Percentiles rank a stretch among this genome's conserved stretches.
Evolutionary conservation across 169 alveolate species (phyloP).

Genomic region (Perkinsus marinus): DNA sequence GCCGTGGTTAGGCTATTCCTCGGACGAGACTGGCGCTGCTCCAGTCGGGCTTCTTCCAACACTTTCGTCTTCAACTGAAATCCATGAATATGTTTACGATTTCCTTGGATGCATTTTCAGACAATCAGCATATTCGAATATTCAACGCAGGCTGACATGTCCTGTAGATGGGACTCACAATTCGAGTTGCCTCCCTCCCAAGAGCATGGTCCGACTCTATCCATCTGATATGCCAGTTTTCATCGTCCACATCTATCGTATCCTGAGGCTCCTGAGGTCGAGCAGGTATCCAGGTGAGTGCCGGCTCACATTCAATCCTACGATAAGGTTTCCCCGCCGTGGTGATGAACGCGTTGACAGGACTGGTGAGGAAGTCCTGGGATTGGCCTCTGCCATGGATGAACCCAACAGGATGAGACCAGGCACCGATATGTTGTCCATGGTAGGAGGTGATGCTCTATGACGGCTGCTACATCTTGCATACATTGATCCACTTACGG

Average conservation of each 20-base stretch:
- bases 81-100: not conserved
- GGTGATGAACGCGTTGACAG: too few relatives aligned
- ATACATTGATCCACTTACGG: not conserved
- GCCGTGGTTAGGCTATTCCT: not conserved
- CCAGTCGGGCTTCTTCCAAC: not conserved
- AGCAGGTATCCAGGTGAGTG: too few relatives aligned
- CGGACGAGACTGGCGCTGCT: not conserved
- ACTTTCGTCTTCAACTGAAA: not conserved
- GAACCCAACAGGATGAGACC: not conserved
- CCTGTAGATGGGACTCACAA: not conserved
- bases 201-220: not conserved
- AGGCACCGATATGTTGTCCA: not conserved
- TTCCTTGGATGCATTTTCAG: too few relatives aligned
- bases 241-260: not conserved
- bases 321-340: not conserved
- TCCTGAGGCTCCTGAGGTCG: not conserved
- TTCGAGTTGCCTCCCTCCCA: not conserved
- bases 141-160: too few relatives aligned
- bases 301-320: too few relatives aligned
- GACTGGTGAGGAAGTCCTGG: too few relatives aligned
- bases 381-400: not conserved
- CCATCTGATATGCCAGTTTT: not conserved
- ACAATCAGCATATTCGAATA: too few relatives aligned
- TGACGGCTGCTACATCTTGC: not conserved
- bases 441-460: not conserved